Percentiles rank a stretch among this genome's conserved stretches.
These are phyloP conservation scores for Xylaria digitata DNA, from an alignment of 2,329 filamentous ascomycete species.

Conservation along the genomic window DNA sequence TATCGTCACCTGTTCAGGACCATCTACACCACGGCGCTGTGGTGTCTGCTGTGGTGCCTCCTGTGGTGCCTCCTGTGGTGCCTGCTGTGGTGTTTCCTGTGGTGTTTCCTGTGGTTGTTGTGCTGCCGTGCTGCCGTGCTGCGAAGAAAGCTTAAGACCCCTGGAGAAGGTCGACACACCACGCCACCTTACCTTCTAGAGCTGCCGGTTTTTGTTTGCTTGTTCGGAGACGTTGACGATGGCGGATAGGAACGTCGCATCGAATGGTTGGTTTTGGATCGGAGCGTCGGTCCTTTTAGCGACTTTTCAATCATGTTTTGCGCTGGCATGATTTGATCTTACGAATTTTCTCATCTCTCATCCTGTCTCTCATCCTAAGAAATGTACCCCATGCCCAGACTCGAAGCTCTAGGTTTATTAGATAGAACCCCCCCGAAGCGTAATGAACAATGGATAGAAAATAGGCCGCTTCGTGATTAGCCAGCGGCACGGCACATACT, in stretches of 20 bases:
- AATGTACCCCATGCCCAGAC: too few species aligned
- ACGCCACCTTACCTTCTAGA: slow-evolving; percentile 25
- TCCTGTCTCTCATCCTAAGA: too few species aligned
- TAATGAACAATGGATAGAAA: too few species aligned
- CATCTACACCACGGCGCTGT: background rate
- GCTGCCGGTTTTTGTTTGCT: slow-evolving; percentile 14
- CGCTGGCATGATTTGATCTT: background rate
- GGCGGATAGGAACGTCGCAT: slow-evolving; percentile 12
- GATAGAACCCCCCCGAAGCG: too few species aligned
- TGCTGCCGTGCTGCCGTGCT: slow-evolving; percentile 3
- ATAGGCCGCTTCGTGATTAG: background rate
- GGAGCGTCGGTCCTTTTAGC: background rate
- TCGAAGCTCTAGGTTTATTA: too few species aligned
- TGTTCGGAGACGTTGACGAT: slow-evolving; percentile 14
- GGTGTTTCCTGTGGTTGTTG: background rate
- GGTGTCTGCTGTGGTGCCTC: background rate
- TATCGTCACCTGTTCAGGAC: slow-evolving; percentile 14
- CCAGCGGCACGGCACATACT: background rate
- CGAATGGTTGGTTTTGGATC: slow-evolving; percentile 15
- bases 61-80: background rate
- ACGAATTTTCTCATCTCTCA: background rate
- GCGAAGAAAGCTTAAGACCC: slow-evolving; percentile 13
- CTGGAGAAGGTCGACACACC: slow-evolving; percentile 13
- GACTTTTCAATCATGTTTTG: background rate
- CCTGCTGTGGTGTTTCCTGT: background rate